Evolutionary conservation across 345 rosid genomes (phyloP).

Genomic region (Carallia brachiata): DNA sequence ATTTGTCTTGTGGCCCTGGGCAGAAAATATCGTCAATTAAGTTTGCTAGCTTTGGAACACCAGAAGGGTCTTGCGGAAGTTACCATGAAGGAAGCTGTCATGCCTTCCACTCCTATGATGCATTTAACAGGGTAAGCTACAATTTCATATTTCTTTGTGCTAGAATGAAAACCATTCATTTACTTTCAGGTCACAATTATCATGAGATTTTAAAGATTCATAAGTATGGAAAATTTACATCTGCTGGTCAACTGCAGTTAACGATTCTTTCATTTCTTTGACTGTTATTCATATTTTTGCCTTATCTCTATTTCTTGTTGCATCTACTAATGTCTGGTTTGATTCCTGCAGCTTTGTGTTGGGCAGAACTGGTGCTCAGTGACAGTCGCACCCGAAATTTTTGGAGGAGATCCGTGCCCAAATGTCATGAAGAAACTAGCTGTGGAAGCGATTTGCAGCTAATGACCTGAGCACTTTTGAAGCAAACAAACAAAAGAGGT

Average conservation of each 20-base stretch:
- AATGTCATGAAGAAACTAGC: conserved; percentile 85
- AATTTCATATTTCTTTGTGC: neutral
- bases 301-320: neutral
- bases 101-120: conserved; percentile 88
- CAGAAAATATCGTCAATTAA: conserved; percentile 78
- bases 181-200: neutral
- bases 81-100: conserved; percentile 85
- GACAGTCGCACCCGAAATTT: conserved; percentile 88
- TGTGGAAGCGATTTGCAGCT: conserved; percentile 83
- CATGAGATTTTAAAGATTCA: neutral
- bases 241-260: neutral
- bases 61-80: conserved; percentile 87
- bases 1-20: conserved; percentile 71
- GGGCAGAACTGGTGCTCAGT: conserved; percentile 91
- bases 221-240: neutral
- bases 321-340: conserved; percentile 8
- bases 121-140: conserved; percentile 72
- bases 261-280: neutral
- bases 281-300: too few relatives aligned
- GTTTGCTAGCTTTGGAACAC: conserved; percentile 99
- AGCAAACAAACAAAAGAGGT: too few relatives aligned
- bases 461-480: conserved; percentile 17
- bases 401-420: conserved; percentile 97
- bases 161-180: too few relatives aligned
- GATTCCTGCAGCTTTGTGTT: conserved; percentile 70